These are phyloP conservation scores for Suillus spraguei DNA, from an alignment of 768 basidiomycete species.

Conservation along the genomic window DNA sequence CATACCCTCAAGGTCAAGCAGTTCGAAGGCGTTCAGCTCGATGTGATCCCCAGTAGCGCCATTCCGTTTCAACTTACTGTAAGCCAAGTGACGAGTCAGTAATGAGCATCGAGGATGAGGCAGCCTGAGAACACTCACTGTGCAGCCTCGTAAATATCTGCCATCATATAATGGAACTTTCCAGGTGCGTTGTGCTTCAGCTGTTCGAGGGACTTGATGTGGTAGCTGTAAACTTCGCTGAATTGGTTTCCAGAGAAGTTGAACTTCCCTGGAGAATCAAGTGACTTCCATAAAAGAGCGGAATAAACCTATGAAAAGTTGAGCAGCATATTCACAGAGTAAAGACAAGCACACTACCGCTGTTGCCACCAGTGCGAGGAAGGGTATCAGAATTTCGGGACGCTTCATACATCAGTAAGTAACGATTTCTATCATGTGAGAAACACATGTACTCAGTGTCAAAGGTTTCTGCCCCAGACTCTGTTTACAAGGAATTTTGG, in stretches of 20 bases:
- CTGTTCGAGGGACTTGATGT: background rate
- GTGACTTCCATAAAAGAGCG: background rate
- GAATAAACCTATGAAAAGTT: background rate
- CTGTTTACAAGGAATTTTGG: background rate
- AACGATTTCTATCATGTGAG: background rate
- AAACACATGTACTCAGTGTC: background rate
- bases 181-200: background rate
- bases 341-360: background rate
- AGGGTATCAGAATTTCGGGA: background rate
- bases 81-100: too few relatives aligned
- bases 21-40: too few relatives aligned
- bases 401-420: background rate
- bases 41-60: too few relatives aligned
- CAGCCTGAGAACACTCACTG: background rate
- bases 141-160: background rate
- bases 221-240: background rate
- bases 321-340: background rate
- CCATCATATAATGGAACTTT: background rate
- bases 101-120: too few relatives aligned
- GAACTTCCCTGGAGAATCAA: slow-evolving; percentile 1
- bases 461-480: background rate
- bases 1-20: too few relatives aligned
- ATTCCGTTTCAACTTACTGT: too few relatives aligned
- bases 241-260: slow-evolving; percentile 3
- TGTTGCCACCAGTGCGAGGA: background rate